phyloP scores from a whole-genome alignment of 352 stramenopile species.

The Phytophthora palmivora region DNA sequence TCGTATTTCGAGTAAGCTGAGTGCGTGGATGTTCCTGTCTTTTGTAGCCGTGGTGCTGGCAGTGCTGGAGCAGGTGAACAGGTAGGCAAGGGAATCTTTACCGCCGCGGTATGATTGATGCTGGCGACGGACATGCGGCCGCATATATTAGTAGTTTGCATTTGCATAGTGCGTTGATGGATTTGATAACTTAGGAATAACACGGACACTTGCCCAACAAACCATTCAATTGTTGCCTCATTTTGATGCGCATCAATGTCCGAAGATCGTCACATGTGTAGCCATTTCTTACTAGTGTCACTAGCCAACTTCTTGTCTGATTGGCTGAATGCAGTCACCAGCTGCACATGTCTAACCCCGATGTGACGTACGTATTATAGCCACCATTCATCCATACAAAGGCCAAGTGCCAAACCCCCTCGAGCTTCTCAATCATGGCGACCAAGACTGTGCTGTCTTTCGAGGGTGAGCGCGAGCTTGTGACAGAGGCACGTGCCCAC shows the following conservation, averaged over 20 bases:
- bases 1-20: constrained; percentile 42
- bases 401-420: constrained; percentile 8
- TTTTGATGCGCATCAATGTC: neutral
- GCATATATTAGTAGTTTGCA: constrained; percentile 46
- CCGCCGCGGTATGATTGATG: constrained; percentile 5
- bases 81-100: constrained; percentile 24
- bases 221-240: neutral
- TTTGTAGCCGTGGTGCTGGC: constrained; percentile 17
- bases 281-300: constrained; percentile 15
- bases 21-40: constrained; percentile 17
- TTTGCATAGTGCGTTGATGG: constrained; percentile 45
- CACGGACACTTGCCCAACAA: constrained; percentile 22
- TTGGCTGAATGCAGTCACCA: neutral
- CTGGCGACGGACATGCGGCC: constrained; percentile 23
- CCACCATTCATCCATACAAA: constrained; percentile 20
- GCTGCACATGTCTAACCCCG: neutral
- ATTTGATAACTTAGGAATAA: constrained; percentile 48
- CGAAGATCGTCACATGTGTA: constrained; percentile 8
- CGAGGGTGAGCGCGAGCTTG: constrained; percentile 81
- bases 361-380: neutral
- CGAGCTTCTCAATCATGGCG: constrained; percentile 20
- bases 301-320: neutral
- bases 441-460: constrained; percentile 65
- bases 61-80: constrained; percentile 19
- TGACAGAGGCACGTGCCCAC: constrained; percentile 70